phyloP scores from a whole-genome alignment of 768 basidiomycete genomes.

The Russula abietina region DNA sequence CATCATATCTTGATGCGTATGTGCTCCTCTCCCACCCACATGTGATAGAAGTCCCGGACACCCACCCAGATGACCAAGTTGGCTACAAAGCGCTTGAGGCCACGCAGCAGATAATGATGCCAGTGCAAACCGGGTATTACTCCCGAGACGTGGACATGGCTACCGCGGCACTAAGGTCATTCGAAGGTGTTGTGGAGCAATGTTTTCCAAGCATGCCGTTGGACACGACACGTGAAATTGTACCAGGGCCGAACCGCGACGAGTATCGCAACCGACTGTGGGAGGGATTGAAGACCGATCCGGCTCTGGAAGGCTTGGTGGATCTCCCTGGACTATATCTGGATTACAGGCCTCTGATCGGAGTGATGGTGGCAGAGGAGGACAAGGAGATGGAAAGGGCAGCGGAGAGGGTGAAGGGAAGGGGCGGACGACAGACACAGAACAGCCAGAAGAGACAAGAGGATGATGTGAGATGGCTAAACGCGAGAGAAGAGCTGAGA shows the following conservation, averaged over 20 bases:
- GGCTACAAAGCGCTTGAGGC: constrained; percentile 35
- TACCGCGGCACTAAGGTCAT: constrained; percentile 2
- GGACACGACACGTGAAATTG: constrained; percentile 2
- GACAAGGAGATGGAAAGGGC: constrained; percentile 42
- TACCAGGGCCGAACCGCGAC: constrained; percentile 11
- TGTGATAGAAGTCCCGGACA: constrained; percentile 10
- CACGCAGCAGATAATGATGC: constrained; percentile 10
- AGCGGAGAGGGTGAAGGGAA: constrained; percentile 19
- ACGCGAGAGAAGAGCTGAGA: constrained; percentile 33
- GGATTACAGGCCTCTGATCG: constrained; percentile 67
- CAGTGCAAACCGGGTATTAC: constrained; percentile 21
- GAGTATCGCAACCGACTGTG: constrained; percentile 23
- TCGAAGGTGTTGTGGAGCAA: constrained; percentile 8
- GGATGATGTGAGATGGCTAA: constrained; percentile 42
- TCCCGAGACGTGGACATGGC: constrained; percentile 14
- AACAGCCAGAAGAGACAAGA: constrained; percentile 59
- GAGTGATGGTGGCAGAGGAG: constrained; percentile 59
- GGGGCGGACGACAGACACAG: constrained; percentile 42
- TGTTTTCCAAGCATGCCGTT: not conserved
- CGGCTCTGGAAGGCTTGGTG: constrained; percentile 30
- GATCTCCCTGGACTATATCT: constrained; percentile 45
- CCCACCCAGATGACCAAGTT: constrained; percentile 47
- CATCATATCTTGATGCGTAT: constrained; percentile 22
- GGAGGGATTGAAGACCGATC: constrained; percentile 44
- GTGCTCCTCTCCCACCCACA: constrained; percentile 7